Conservation (phyloP, 805 yeast genomes). For the Lachancea cidri region DNA sequence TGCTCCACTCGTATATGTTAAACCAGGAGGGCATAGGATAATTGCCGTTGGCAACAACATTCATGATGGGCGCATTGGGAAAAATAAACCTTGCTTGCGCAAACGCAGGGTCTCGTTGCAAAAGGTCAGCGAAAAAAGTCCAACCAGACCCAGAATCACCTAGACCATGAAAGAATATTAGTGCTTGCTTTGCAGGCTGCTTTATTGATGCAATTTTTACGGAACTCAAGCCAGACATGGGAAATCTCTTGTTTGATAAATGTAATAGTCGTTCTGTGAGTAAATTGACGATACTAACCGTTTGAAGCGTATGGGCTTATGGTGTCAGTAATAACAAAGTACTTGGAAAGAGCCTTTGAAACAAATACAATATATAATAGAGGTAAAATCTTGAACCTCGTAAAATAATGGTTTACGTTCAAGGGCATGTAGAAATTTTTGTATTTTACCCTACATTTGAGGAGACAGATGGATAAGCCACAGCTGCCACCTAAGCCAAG, state of each 20-base stretch:
- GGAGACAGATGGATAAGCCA: slow-evolving; percentile 4
- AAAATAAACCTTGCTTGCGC: slow-evolving; percentile 68
- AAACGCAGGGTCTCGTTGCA: slow-evolving; percentile 42
- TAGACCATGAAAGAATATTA: slow-evolving; percentile 81
- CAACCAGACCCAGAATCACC: slow-evolving; percentile 93
- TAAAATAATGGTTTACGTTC: too few species aligned
- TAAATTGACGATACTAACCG: too few species aligned
- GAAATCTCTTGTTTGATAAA: too few species aligned
- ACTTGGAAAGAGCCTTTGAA: too few species aligned
- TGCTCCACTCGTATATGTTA: slow-evolving; percentile 57
- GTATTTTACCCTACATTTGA: background rate
- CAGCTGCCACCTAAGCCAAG: slow-evolving; percentile 8
- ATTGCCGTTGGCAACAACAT: slow-evolving; percentile 67
- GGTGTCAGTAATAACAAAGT: too few species aligned
- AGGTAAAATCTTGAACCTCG: too few species aligned
- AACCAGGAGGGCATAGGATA: slow-evolving; percentile 80
- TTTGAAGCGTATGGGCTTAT: too few species aligned
- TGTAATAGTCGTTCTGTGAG: too few species aligned
- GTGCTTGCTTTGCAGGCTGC: slow-evolving; percentile 50
- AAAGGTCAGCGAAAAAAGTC: slow-evolving; percentile 69
- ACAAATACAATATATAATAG: too few species aligned
- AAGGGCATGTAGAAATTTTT: too few species aligned
- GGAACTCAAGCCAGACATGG: slow-evolving; percentile 22
- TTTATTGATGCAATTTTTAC: slow-evolving; percentile 30
- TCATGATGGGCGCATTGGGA: slow-evolving; percentile 80